Evolutionary conservation across 805 yeast species (phyloP).

Genomic region (Spencermartinsiella europaea): DNA sequence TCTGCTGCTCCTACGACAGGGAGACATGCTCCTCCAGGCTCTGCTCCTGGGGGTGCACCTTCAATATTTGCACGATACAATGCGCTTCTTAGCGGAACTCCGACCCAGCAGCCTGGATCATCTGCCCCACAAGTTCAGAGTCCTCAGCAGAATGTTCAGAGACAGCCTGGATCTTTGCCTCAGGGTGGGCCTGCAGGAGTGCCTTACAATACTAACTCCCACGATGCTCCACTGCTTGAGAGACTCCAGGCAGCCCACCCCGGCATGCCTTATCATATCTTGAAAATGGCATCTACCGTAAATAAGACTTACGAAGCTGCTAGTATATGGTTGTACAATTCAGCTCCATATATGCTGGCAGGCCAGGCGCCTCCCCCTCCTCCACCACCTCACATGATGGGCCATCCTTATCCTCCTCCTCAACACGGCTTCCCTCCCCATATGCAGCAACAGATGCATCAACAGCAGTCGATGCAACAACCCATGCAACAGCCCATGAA

Average conservation of each 20-base stretch:
- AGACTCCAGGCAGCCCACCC: constrained; percentile 2
- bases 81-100: constrained; percentile 12
- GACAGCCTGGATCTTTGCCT: not conserved
- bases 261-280: constrained; percentile 7
- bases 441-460: not conserved
- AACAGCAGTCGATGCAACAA: not conserved
- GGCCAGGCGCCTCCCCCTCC: constrained; percentile 5
- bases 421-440: not conserved
- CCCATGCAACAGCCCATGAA: no score
- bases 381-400: not conserved
- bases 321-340: constrained; percentile 29
- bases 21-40: not conserved
- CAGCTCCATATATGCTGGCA: constrained; percentile 4
- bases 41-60: not conserved
- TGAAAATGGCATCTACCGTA: constrained; percentile 17
- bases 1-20: not conserved
- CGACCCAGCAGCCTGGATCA: not conserved
- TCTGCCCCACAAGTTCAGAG: not conserved
- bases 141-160: not conserved
- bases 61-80: constrained; percentile 5
- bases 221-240: not conserved
- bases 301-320: constrained; percentile 32
- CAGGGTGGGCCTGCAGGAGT: no score
- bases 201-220: not conserved
- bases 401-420: not conserved